Evolutionary conservation across 2,329 filamentous ascomycete species (phyloP).

Genomic region (Clarireedia hainanense): DNA sequence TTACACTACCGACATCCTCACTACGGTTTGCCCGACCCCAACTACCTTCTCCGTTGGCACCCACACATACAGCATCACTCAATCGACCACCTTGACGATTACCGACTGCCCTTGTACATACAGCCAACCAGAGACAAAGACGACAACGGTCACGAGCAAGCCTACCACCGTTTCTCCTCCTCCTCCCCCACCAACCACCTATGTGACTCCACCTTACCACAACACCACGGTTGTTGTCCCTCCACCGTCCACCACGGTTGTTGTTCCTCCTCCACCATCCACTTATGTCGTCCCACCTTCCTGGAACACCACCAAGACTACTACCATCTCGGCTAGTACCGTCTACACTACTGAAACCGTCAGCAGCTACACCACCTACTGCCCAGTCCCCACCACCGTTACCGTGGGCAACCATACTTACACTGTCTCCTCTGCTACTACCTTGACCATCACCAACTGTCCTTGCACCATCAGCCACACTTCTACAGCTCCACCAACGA

Average conservation of each 20-base stretch:
- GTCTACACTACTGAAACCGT: slow-evolving; percentile 7
- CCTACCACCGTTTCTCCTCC: not conserved
- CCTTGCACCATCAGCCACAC: not conserved
- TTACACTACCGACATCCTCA: slow-evolving; percentile 7
- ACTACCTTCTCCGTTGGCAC: slow-evolving; percentile 37
- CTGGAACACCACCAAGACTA: not conserved
- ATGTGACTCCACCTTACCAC: slow-evolving; percentile 1
- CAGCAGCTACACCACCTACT: slow-evolving; percentile 13
- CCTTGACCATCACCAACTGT: slow-evolving; percentile 6
- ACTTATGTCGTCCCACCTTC: not conserved
- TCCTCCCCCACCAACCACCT: slow-evolving; percentile 8
- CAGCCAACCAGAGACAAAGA: slow-evolving; percentile 7
- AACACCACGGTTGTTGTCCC: slow-evolving; percentile 5
- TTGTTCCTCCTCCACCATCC: not conserved
- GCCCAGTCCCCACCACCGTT: slow-evolving; percentile 11
- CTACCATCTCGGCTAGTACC: not conserved
- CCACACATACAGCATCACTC: slow-evolving; percentile 50
- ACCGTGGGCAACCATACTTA: slow-evolving; percentile 15
- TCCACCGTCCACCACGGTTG: slow-evolving; percentile 4
- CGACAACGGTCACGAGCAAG: slow-evolving; percentile 2
- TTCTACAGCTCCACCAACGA: slow-evolving; percentile 13
- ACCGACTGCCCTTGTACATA: slow-evolving; percentile 38
- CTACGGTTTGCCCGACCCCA: slow-evolving; percentile 6
- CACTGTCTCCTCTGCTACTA: slow-evolving; percentile 10
- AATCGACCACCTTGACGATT: slow-evolving; percentile 42